A percentile compares a stretch with the other conserved stretches of the same genome.
Conservation (phyloP, 768 basidiomycete species). For the Pisolithus tinctorius region DNA sequence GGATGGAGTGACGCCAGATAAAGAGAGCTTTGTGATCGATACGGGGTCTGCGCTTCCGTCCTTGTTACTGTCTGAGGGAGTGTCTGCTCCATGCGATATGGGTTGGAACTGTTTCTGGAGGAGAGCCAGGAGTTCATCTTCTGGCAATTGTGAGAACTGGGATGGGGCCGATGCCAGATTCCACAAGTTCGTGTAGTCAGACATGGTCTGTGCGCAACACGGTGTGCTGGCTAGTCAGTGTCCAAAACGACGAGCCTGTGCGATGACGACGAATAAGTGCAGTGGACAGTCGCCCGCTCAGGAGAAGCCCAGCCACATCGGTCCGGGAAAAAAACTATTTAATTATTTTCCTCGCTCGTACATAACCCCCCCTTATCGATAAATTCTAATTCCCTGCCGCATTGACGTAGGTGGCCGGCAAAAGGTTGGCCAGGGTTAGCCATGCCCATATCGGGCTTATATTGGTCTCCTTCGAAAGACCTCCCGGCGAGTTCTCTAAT, state of each 20-base stretch:
- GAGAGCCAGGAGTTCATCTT: constrained; percentile 72
- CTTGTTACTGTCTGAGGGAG: constrained; percentile 17
- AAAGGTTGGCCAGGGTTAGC: background rate
- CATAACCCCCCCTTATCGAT: background rate
- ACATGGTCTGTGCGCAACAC: background rate
- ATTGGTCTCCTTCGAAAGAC: background rate
- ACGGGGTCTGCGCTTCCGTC: constrained; percentile 54
- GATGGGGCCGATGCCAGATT: constrained; percentile 53
- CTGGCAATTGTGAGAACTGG: constrained; percentile 55
- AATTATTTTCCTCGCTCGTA: background rate
- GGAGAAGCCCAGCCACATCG: constrained; percentile 3
- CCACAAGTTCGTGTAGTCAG: constrained; percentile 47
- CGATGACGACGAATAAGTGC: background rate
- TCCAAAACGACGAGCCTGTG: background rate
- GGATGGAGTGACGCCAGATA: constrained; percentile 50
- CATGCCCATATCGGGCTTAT: background rate
- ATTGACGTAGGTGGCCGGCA: background rate
- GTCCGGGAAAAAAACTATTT: constrained; percentile 2
- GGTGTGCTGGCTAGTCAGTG: background rate
- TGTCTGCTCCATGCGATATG: constrained; percentile 7
- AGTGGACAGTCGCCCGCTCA: background rate
- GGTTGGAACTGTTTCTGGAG: constrained; percentile 66
- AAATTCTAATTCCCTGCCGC: background rate
- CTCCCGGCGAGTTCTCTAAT: background rate
- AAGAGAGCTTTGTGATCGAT: constrained; percentile 41